Conservation (phyloP, 106 monocot genomes). For the Vanilla planifolia region DNA sequence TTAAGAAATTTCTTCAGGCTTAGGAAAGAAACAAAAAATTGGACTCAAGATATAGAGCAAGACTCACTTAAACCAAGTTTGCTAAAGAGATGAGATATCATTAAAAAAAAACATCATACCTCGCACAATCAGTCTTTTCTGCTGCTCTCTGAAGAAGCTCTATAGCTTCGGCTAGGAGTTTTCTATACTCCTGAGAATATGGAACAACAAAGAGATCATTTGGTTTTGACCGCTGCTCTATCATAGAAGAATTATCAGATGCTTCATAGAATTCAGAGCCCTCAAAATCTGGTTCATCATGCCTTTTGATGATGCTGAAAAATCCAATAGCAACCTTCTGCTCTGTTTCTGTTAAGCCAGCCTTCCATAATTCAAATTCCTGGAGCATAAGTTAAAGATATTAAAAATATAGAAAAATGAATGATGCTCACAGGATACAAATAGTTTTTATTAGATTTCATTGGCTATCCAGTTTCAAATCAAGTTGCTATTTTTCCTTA, state of each 20-base stretch:
- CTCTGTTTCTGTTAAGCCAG: slow-evolving; percentile 38
- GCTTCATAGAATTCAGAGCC: slow-evolving; percentile 7
- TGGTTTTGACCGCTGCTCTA: background rate
- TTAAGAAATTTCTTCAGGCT: slow-evolving; percentile 80
- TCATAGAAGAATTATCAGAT: slow-evolving; percentile 14
- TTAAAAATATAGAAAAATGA: background rate
- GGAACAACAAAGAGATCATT: slow-evolving; percentile 62
- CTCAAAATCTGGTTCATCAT: slow-evolving; percentile 21
- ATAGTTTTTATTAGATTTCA: too few species aligned
- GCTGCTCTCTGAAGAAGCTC: slow-evolving; percentile 66
- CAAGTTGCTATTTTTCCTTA: too few species aligned
- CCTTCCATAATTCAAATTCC: slow-evolving; percentile 92
- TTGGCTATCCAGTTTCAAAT: too few species aligned
- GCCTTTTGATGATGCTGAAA: slow-evolving; percentile 87
- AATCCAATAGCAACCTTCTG: slow-evolving; percentile 64
- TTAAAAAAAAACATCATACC: slow-evolving; percentile 26
- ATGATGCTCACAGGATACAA: background rate
- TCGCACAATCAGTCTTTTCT: slow-evolving; percentile 54
- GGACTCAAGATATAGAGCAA: background rate
- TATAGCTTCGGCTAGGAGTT: slow-evolving; percentile 56
- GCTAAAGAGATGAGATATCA: background rate
- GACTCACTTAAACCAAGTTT: too few species aligned
- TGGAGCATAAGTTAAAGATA: slow-evolving; percentile 6
- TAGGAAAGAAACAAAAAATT: slow-evolving; percentile 8
- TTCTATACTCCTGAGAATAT: slow-evolving; percentile 70